Evolutionary conservation across 805 yeast genomes (phyloP), one percentile per base, ranked within the genome.

Genomic region (Pichia pseudocactophila): DNA sequence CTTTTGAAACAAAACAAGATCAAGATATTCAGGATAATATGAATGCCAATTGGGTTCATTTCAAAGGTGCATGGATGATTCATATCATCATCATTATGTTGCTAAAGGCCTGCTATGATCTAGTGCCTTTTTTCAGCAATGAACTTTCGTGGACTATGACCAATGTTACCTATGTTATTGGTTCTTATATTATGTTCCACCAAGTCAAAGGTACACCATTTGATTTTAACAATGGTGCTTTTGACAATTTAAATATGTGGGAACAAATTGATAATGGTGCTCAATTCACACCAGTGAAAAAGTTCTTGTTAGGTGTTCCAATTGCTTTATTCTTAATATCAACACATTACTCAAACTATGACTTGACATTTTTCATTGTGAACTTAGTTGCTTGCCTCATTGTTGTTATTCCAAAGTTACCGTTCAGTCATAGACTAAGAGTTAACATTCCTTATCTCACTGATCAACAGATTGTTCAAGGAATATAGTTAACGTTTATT

Each of bases 211-310:
- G 98, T 31, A 88, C 95, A 2, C 98, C 98, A 0, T 92, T 90
- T 59, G 98, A 92, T 54, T 89, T 90, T 68, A 92, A 89, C 58
- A 81, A 84, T 33, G 98, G 98, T 34, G 97, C 97, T 0, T 92
- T 83, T 63, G 98, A 90, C 59, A 81, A 86, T 56, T 71, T 90
- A 51, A 92, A 96, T 18, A 87, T 90, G 97, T 90, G 98, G 98
- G 98, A 90, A 64, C 98, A 90, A 64, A 81, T 82, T 45, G 68
- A 64, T 49, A 62, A 89, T 55, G 98, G 97, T 45, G 97, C 88
- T 58, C 95, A 88, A 62, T 90, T 89, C 61, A 92, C 98, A 0
- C 98, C 98, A 11, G 80, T 96, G 31, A 89, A 92, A 69, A 90
- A 90, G 64, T 90, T 88, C 58, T 69, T 90, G 50, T 75, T 90